phyloP scores from a whole-genome alignment of 2,329 filamentous ascomycete species.

The Pseudopyricularia javanii region DNA sequence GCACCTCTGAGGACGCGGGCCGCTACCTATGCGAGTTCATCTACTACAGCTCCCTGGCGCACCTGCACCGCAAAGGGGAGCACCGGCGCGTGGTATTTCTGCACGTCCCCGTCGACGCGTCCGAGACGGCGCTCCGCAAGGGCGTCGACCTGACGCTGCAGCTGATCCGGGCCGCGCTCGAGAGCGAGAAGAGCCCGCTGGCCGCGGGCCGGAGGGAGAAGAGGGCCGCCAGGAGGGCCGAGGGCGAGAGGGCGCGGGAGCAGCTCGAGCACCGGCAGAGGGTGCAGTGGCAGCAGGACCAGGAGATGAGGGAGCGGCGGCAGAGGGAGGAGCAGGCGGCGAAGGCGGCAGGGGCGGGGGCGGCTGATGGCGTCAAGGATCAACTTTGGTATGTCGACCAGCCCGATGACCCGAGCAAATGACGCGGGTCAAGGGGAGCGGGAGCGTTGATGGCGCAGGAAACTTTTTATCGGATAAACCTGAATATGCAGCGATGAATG shows the following conservation, averaged over 20 bases:
- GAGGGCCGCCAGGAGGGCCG: not conserved
- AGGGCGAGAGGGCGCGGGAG: not conserved
- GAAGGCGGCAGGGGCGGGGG: not conserved
- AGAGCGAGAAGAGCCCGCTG: conserved; percentile 27
- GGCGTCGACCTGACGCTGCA: conserved; percentile 41
- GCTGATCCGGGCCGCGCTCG: conserved; percentile 43
- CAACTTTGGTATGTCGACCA: not conserved
- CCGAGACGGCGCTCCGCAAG: conserved; percentile 30
- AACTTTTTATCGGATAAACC: too few relatives aligned
- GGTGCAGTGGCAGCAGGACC: not conserved
- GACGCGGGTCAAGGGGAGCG: not conserved
- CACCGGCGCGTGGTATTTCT: conserved; percentile 51
- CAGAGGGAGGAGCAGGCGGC: not conserved
- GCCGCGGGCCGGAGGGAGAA: not conserved
- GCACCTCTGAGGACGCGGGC: conserved; percentile 58
- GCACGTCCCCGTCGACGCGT: conserved; percentile 54
- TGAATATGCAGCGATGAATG: too few relatives aligned
- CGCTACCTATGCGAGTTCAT: conserved; percentile 70
- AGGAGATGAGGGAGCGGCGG: not conserved
- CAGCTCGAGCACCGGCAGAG: not conserved
- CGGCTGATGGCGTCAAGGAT: not conserved
- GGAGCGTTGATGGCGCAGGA: too few relatives aligned
- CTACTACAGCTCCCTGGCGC: conserved; percentile 56
- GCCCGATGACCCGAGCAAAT: not conserved
- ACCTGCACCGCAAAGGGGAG: conserved; percentile 34